Evolutionary conservation across 2,329 filamentous ascomycete genomes (phyloP), one percentile per base, ranked within the genome.

Genomic region (Epicoccum sorghinum): DNA sequence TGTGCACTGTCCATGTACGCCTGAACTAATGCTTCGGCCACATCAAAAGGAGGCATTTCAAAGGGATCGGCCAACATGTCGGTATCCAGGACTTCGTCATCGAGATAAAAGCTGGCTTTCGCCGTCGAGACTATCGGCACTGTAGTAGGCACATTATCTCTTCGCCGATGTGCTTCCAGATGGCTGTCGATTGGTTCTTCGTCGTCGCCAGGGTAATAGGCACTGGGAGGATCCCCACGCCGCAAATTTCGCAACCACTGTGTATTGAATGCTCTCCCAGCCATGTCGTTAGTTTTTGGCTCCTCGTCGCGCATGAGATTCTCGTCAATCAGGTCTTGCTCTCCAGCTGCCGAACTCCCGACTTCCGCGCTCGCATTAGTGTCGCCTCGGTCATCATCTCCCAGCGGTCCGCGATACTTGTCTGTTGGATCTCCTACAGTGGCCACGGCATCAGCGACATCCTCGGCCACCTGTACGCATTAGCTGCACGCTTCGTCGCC

Each of bases 1-100:
- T 58, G 61, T 9, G 54, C 55, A 7, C 65, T 71, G 3, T 65
- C 54, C 52, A 77, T 66, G 43, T 75, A 78, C 22, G 57, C 59
- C 24, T 65, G 36, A 13, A 75, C 48, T 3, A 75, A 55, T 14
- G 46, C 46, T 25, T 73, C 61, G 1, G 69, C 73, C 9, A 53
- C 59, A 3, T 64, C 54, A 37, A 64, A 59, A 1, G 67, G 59
- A 18, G 74, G 74, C 18, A 76, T 46, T n/a, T 65, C 64, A 36
- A 39, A 64, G 32, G 62, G 73, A 56, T 53, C 60, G 12, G 57
- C 62, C 39, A 49, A 43, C 25, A 57, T 43, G 33, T 71, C 59
- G 18, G 69, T 51, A 4, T 65, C 50, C 7, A 65, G 32, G 10
- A 22, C 24, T 22, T 71, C 56, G 18, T 70, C 64, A 37, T 74